Base-by-base conservation (phyloP, 805 yeast species). In the Saccharomycopsis sp. region DNA sequence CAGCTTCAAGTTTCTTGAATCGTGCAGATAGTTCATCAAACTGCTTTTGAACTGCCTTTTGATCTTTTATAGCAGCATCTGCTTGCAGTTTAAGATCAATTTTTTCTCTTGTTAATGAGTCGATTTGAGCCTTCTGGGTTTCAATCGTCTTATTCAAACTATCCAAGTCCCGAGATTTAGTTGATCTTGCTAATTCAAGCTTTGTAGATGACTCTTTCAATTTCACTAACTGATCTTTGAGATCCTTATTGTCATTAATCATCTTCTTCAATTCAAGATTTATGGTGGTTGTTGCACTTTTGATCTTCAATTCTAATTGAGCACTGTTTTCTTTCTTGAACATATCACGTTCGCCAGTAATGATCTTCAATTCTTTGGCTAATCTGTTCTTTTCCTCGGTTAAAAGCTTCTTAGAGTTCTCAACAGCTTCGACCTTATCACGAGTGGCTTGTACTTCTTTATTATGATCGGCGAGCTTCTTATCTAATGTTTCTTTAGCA, bases 1-100 rank as follows among this genome's bases (percentile, higher is more conserved):
- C 81, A 47, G 75, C 76, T 61, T 81, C 79, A 23, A 83, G 67
- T 53, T 73, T 73, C 34, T 47, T 55, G 35, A 64, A 56, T 29
- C 61, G 62, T 12, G 25, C 65, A 3, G 65, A 23, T 50, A 66
- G 69, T 41, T 49, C 62, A 53, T 64, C 69, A 24, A 70, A 65
- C n/a, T 66, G 69, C 15, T 56, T 62, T 55, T 71, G 72, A 23
- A 69, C 62, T 49, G 63, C 64, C 9, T 56, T 54, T 20, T 72
- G 63, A 12, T 65, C 66, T 44, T 62, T 65, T 19, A 65, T 41
- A 2, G 69, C 65, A 20, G 66, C 64, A 5, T 62, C 58, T 38
- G 70, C 61, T 55, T 69, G 66, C 20, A 60, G 53, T 51, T 68
- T 63, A 12, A 73, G 60, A 22, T 68, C 69, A 2, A 23, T 57